Evolutionary conservation across 768 basidiomycete species (phyloP).

Genomic region (Tremella yokohamensis): DNA sequence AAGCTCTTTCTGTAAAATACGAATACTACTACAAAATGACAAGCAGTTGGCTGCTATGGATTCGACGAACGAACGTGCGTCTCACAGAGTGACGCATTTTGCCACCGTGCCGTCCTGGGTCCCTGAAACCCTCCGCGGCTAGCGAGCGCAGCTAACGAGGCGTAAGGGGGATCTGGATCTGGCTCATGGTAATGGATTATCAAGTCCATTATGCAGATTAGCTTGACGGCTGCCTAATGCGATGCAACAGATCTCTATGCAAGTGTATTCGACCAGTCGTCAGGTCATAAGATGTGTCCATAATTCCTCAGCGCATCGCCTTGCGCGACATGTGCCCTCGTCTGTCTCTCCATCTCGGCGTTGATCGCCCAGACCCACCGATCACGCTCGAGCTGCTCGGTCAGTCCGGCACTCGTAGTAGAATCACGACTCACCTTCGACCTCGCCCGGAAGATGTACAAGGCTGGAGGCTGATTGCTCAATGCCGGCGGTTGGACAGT

Average conservation of each 20-base stretch:
- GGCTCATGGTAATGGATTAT: too few relatives aligned
- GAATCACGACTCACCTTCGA: conserved; percentile 41
- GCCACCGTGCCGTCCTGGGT: too few relatives aligned
- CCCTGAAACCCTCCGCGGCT: too few relatives aligned
- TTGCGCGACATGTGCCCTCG: conserved; percentile 61
- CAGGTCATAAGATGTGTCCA: conserved; percentile 56
- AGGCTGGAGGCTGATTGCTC: conserved; percentile 51
- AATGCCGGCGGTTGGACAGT: conserved; percentile 56
- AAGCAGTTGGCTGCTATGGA: too few relatives aligned
- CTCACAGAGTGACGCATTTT: too few relatives aligned
- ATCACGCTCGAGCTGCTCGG: conserved; percentile 77
- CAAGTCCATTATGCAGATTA: not conserved
- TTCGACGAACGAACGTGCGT: too few relatives aligned
- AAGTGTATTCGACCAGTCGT: not conserved
- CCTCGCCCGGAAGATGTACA: conserved; percentile 44
- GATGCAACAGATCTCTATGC: not conserved
- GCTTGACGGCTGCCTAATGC: not conserved
- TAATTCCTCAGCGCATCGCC: conserved; percentile 65
- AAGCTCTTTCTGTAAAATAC: too few relatives aligned
- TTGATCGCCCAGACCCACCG: conserved; percentile 94
- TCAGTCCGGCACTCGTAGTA: not conserved
- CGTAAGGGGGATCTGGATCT: too few relatives aligned
- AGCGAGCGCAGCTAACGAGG: too few relatives aligned
- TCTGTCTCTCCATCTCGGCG: conserved; percentile 78
- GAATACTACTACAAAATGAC: too few relatives aligned